These are phyloP conservation scores for Populus hybrid DNA, from an alignment of 441 rosid genomes.

Conservation along the genomic window DNA sequence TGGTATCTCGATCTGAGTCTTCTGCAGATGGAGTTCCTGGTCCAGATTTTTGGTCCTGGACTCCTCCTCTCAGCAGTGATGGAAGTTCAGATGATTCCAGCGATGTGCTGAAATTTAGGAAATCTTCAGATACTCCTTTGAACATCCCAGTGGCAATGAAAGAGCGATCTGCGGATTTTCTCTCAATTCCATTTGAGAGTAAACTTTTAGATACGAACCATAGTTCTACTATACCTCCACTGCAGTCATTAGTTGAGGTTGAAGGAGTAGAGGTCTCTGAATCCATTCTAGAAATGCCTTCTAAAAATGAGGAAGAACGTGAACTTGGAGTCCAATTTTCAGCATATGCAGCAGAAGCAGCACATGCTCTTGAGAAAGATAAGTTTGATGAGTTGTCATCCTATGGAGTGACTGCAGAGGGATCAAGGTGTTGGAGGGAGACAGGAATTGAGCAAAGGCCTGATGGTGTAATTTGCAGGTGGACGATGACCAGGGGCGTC, in stretches of 20 bases:
- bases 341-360: conserved; percentile 72
- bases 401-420: conserved; percentile 57
- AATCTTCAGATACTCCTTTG: conserved; percentile 34
- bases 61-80: conserved; percentile 51
- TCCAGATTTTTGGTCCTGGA: conserved; percentile 97
- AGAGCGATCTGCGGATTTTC: conserved; percentile 50
- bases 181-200: conserved; percentile 76
- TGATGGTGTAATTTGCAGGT: conserved; percentile 83
- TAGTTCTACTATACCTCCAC: conserved; percentile 59
- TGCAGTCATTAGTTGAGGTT: conserved; percentile 64
- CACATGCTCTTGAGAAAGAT: conserved; percentile 55
- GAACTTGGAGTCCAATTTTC: conserved; percentile 49
- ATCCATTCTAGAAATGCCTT: conserved; percentile 26
- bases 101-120: conserved; percentile 27
- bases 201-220: conserved; percentile 38
- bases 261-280: conserved; percentile 32
- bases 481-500: conserved; percentile 89
- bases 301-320: conserved; percentile 38
- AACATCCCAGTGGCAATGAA: conserved; percentile 55
- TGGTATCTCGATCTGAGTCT: conserved; percentile 39
- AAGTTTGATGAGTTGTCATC: conserved; percentile 38
- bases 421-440: conserved; percentile 89
- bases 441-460: conserved; percentile 73
- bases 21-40: conserved; percentile 68
- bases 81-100: conserved; percentile 16